phyloP scores from a whole-genome alignment of 2,329 filamentous ascomycete species.

The Ceratocystis huliohia region DNA sequence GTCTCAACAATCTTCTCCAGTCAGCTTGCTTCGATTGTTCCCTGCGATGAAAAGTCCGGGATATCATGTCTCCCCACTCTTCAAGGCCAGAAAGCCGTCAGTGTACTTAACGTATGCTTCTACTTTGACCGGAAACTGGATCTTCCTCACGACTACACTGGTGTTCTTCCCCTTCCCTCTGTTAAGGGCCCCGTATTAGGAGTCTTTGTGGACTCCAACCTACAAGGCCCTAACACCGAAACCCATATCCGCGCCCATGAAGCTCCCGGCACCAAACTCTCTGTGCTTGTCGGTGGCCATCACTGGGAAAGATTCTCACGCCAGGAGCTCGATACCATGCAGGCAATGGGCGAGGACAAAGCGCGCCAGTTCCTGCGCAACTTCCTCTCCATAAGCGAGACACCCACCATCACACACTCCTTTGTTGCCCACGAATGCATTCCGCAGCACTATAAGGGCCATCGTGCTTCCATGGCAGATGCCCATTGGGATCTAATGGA shows the following conservation, averaged over 20 bases:
- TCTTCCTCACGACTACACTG: constrained; percentile 58
- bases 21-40: constrained; percentile 28
- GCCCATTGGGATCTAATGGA: constrained; percentile 43
- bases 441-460: constrained; percentile 78
- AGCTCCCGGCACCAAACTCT: constrained; percentile 65
- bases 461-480: constrained; percentile 47
- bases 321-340: constrained; percentile 49
- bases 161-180: constrained; percentile 76
- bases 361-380: constrained; percentile 59
- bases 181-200: constrained; percentile 72
- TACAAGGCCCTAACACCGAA: constrained; percentile 38
- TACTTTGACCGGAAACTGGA: constrained; percentile 59
- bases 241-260: constrained; percentile 26
- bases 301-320: constrained; percentile 59
- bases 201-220: constrained; percentile 79
- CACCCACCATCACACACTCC: constrained; percentile 48
- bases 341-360: constrained; percentile 58
- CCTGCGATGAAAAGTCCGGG: constrained; percentile 24
- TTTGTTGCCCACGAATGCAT: constrained; percentile 58
- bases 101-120: constrained; percentile 84
- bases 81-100: constrained; percentile 50
- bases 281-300: constrained; percentile 89
- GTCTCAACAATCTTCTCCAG: constrained; percentile 51
- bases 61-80: constrained; percentile 36
- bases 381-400: constrained; percentile 31